A percentile compares a stretch with the other conserved stretches of the same genome.
Conservation (phyloP, 495 filamentous ascomycete species). For the Penicillium samsonianum region DNA sequence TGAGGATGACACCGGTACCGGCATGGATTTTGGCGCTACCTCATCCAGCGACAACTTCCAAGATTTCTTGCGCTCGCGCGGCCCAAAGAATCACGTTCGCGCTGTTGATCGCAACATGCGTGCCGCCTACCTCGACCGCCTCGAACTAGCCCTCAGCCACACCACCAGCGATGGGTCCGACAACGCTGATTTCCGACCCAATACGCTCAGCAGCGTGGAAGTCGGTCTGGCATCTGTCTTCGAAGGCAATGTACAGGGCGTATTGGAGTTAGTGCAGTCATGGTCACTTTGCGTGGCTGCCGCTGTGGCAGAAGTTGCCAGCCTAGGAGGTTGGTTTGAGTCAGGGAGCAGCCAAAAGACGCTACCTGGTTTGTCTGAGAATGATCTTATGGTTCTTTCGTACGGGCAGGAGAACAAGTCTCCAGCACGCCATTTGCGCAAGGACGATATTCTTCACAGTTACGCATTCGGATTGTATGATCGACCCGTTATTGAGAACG, state of each 20-base stretch:
- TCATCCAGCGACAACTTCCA: conserved; percentile 20
- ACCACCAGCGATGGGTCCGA: conserved; percentile 49
- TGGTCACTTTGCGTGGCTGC: conserved; percentile 78
- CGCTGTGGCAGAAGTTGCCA: conserved; percentile 77
- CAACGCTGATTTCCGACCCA: conserved; percentile 60
- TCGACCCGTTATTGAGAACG: conserved; percentile 43
- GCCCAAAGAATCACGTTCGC: conserved; percentile 22
- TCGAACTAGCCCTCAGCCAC: conserved; percentile 52
- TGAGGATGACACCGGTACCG: conserved; percentile 52
- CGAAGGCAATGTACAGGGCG: conserved; percentile 71
- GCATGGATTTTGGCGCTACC: conserved; percentile 27
- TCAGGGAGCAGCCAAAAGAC: conserved; percentile 25
- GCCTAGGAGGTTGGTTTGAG: conserved; percentile 71
- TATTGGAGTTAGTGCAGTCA: conserved; percentile 67
- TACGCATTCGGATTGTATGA: conserved; percentile 62
- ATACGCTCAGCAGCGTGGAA: conserved; percentile 70
- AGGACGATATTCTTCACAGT: conserved; percentile 70
- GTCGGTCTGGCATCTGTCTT: conserved; percentile 77
- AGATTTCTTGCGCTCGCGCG: conserved; percentile 33
- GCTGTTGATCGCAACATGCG: conserved; percentile 47
- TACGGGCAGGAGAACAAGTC: conserved; percentile 43
- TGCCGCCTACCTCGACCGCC: conserved; percentile 54
- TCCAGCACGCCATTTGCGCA: conserved; percentile 34
- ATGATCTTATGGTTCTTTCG: conserved; percentile 63
- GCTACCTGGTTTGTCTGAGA: conserved; percentile 51